A percentile compares a stretch with the other conserved stretches of the same genome.
These are phyloP conservation scores for Arthroderma sp. DNA, from an alignment of 2,329 filamentous ascomycete genomes.

Conservation along the genomic window DNA sequence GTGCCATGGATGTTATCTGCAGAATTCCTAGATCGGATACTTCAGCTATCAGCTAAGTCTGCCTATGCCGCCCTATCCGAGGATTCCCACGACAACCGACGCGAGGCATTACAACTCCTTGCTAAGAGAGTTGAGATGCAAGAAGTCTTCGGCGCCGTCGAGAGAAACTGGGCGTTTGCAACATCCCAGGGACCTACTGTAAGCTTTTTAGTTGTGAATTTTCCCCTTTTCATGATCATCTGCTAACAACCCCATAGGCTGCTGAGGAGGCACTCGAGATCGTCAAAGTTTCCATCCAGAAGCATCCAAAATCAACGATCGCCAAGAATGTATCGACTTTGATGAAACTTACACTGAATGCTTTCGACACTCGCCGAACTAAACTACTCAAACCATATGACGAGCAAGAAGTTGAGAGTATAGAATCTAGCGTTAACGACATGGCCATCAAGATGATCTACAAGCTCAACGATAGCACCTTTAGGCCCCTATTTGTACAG, in stretches of 20 bases:
- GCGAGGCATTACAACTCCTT: conserved; percentile 57
- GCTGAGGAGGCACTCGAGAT: conserved; percentile 56
- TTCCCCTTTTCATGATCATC: background rate
- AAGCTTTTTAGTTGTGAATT: conserved; percentile 22
- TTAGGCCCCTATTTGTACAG: conserved; percentile 78
- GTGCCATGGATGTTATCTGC: conserved; percentile 81
- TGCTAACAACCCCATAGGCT: conserved; percentile 34
- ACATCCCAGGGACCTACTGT: conserved; percentile 48
- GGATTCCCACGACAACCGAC: conserved; percentile 51
- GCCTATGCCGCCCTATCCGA: conserved; percentile 49
- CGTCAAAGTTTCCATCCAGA: conserved; percentile 58
- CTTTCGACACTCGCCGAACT: conserved; percentile 37
- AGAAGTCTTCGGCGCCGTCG: conserved; percentile 59
- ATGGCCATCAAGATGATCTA: conserved; percentile 80
- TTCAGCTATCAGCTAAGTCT: conserved; percentile 60
- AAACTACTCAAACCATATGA: conserved; percentile 30
- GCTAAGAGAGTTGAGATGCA: conserved; percentile 67
- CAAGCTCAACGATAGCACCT: conserved; percentile 88
- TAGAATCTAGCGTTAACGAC: conserved; percentile 55
- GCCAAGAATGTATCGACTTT: conserved; percentile 59
- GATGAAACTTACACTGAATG: conserved; percentile 46
- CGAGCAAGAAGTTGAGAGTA: conserved; percentile 35
- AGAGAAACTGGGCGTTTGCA: conserved; percentile 59
- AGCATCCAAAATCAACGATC: conserved; percentile 65
- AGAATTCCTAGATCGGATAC: conserved; percentile 56